Percentiles rank a stretch among this genome's conserved stretches.
These are phyloP conservation scores for Biscutella laevigata DNA, from an alignment of 441 rosid species.

Conservation along the genomic window DNA sequence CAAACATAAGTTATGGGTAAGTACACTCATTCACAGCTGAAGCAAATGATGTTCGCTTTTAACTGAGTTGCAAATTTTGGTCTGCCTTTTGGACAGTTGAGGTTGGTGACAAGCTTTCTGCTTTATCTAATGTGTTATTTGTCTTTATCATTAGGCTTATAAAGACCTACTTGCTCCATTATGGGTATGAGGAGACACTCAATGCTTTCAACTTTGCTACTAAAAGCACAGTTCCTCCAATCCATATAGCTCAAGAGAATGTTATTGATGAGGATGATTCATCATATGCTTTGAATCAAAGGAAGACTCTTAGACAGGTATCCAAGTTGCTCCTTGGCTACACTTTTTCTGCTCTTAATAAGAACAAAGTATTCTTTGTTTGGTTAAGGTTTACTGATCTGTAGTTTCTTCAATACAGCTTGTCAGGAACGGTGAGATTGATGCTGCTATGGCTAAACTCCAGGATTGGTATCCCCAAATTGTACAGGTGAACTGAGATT, in stretches of 20 bases:
- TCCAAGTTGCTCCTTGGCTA: too few species aligned
- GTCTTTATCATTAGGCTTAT: conserved; percentile 55
- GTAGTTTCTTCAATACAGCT: conserved; percentile 39
- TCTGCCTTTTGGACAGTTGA: background rate
- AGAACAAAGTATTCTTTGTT: too few species aligned
- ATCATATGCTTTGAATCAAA: conserved; percentile 61
- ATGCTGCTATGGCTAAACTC: conserved; percentile 55
- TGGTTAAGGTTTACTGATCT: too few species aligned
- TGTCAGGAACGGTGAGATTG: conserved; percentile 72
- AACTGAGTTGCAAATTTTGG: background rate
- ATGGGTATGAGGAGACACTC: conserved; percentile 88
- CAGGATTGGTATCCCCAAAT: conserved; percentile 74
- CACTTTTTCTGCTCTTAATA: too few species aligned
- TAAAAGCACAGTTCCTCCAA: conserved; percentile 64
- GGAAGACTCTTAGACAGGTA: conserved; percentile 80
- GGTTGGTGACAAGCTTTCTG: conserved; percentile 7
- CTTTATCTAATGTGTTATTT: background rate
- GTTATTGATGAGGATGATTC: conserved; percentile 53
- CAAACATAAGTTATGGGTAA: conserved; percentile 64
- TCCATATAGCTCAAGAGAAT: conserved; percentile 49
- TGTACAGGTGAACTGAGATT: conserved; percentile 59
- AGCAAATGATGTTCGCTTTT: too few species aligned
- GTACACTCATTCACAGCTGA: conserved; percentile 27
- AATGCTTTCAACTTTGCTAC: conserved; percentile 74
- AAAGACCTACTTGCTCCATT: conserved; percentile 78